Base-by-base conservation (phyloP, 768 basidiomycete genomes). In the Clitopilus passeckerianus region DNA sequence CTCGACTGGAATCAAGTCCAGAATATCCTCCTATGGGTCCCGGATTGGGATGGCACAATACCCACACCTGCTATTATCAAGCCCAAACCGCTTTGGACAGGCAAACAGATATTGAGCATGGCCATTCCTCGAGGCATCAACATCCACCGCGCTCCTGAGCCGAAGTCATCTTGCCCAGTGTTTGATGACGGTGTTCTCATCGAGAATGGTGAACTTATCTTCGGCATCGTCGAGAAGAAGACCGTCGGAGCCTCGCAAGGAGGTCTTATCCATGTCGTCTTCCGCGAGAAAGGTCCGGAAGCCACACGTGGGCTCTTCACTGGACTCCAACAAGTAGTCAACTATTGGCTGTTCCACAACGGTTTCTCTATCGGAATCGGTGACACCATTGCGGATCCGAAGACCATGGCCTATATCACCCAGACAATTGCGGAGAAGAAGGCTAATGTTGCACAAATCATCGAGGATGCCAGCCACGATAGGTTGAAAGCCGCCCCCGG, bases 301-400 rank as follows among this genome's bases (percentile, higher is more conserved):
- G 88, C 90, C 16, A 93, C 94, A 6, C 82, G 91, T 30, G 85
- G 86, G 61, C 86, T 98, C 41, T 98, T 98, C 76, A 93, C 91
- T 8, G 95, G 95, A 18, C 78, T 96, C 1, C 97, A 99, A 68
- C 90, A 85, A 80, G 87, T 98, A 58, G 94, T 98, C 75, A 98
- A 99, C 73, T 98, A 86, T 72, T 99, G 96, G 96, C 82, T 98
- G 6, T 93, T 98, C 79, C 97, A 99, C 75, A 95, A 95, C 62
- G 96, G 97, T 35, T 99, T 98, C 82, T 94, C 92, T 65, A 98
- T 98, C 67, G 97, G 97, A 58, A 99, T 99, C 62, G 97, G 96
- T 37, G 97, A 98, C 73, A 98, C 97, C 2, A 95, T 99, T 57
- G 96, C 96, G 24, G 96, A 96, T 68, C 80, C 82, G 57, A 82